Base-by-base conservation (phyloP, 2,329 filamentous ascomycete genomes). In the Chaetomiaceae sp. region DNA sequence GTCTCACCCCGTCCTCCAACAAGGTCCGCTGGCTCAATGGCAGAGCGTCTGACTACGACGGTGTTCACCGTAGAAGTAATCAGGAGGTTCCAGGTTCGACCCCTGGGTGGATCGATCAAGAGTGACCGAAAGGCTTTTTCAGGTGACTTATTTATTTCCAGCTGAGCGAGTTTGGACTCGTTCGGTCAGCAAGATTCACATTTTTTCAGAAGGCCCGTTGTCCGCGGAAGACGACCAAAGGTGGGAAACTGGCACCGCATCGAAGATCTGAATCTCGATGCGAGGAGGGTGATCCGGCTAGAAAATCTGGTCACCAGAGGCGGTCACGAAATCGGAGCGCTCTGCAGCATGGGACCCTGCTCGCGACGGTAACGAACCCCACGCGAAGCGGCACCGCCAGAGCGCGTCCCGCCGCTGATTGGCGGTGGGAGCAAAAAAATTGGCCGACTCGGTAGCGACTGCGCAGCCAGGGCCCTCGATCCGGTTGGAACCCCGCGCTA, bases 11-110 rank as follows among this genome's bases (percentile, higher is more conserved):
- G 6, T 11, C 6, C 4, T 40, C 17, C 39, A 54, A 48, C 45
- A 48, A 48, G 49, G 52, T 45, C 49, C 40, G 47, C 45, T 54
- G 47, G 49, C 47, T 51, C 47, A 54, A 52, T 50, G 47, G 52
- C 42, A 50, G 52, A 51, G 49, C 52, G 47, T 54, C 49, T 51
- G 46, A 49, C 51, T 53, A 53, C 48, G 46, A 50, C 2, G 12
- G n/a, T 6, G 36, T n/a, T n/a, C n/a, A n/a, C n/a, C n/a, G n/a
- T n/a, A n/a, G n/a, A n/a, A n/a, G n/a, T 45, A 42, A 52, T 45
- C 49, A 47, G 45, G 42, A 52, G 49, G 47, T 49, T 52, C 49
- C 47, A 52, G 42, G 49, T 54, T 54, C 52, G 52, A 54, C 32
- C 43, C 52, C 47, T 50, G 40, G 49, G 38, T 50, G 42, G 52